Evolutionary conservation across 2,329 filamentous ascomycete species (phyloP).

Genomic region (Fusarium hostae): DNA sequence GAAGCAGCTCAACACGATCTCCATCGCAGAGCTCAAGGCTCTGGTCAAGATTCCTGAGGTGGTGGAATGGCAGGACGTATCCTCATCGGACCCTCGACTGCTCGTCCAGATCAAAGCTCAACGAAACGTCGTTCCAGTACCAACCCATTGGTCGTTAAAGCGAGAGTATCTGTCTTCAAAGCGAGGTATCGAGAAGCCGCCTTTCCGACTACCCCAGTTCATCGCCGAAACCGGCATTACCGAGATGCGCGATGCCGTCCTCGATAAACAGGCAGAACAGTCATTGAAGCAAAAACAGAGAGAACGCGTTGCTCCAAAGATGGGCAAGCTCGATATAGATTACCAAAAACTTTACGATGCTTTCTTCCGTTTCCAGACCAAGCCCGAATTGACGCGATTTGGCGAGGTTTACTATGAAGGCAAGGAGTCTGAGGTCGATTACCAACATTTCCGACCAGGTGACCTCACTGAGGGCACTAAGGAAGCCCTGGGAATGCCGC

Average conservation of each 20-base stretch:
- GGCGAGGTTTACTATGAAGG: conserved; percentile 99
- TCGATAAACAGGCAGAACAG: conserved; percentile 95
- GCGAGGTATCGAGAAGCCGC: conserved; percentile 93
- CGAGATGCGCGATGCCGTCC: conserved; percentile 95
- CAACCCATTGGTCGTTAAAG: conserved; percentile 94
- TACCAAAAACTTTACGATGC: conserved; percentile 98
- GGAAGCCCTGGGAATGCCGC: conserved; percentile 93
- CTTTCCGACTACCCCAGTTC: conserved; percentile 93
- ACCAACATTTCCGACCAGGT: conserved; percentile 88
- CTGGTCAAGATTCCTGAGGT: conserved; percentile 91
- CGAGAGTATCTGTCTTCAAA: conserved; percentile 97
- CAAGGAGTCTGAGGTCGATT: conserved; percentile 96
- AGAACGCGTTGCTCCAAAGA: conserved; percentile 92
- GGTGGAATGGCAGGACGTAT: conserved; percentile 97
- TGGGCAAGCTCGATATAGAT: conserved; percentile 97
- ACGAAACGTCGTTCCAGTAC: conserved; percentile 94
- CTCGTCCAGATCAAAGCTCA: conserved; percentile 95
- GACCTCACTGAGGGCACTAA: conserved; percentile 90
- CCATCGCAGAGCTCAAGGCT: conserved; percentile 94
- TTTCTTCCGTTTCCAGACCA: conserved; percentile 97
- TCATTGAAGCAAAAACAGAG: conserved; percentile 94
- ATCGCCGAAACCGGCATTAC: conserved; percentile 97
- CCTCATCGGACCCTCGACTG: conserved; percentile 86
- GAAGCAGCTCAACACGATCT: conserved; percentile 91
- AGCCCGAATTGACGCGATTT: conserved; percentile 91